Percentiles rank a stretch among this genome's conserved stretches.
These are phyloP conservation scores for Carex scoparia DNA, from an alignment of 176 grass and related monocot species.

Conservation along the genomic window DNA sequence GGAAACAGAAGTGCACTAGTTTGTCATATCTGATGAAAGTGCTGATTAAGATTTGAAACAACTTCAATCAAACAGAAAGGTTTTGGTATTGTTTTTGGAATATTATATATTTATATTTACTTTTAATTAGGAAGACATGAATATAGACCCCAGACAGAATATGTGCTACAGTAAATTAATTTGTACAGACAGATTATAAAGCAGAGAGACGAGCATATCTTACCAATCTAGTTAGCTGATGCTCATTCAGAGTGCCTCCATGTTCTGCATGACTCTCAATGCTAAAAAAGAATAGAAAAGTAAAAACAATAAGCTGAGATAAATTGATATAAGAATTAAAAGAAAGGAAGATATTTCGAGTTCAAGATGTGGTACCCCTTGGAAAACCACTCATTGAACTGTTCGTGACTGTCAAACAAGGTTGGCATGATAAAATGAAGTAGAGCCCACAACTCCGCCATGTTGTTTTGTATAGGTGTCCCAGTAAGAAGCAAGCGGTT, in stretches of 20 bases:
- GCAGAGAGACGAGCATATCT: conserved; percentile 22
- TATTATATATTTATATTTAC: neutral
- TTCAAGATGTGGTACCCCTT: conserved; percentile 64
- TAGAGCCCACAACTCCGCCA: conserved; percentile 98
- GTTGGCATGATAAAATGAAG: conserved; percentile 99
- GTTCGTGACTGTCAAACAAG: conserved; percentile 98
- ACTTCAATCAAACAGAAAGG: neutral
- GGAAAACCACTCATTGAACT: conserved; percentile 99
- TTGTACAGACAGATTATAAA: neutral
- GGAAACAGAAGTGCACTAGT: neutral
- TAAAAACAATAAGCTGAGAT: conserved; percentile 31
- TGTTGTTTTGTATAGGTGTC: conserved; percentile 98
- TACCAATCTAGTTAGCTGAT: conserved; percentile 98
- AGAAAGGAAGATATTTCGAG: conserved; percentile 22
- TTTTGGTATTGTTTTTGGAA: neutral
- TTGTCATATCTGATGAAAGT: neutral
- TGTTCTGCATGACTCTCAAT: conserved; percentile 99
- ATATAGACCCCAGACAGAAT: neutral
- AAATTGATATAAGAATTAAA: conserved; percentile 28
- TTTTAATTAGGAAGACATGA: neutral
- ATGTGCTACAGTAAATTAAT: neutral
- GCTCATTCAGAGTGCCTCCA: conserved; percentile 97
- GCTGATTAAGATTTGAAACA: neutral
- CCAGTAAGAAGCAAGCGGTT: conserved; percentile 98
- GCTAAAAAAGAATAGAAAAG: conserved; percentile 34